Evolutionary conservation across 208 protist species (phyloP).

Genomic region (Acanthamoeba culbertsoni): DNA sequence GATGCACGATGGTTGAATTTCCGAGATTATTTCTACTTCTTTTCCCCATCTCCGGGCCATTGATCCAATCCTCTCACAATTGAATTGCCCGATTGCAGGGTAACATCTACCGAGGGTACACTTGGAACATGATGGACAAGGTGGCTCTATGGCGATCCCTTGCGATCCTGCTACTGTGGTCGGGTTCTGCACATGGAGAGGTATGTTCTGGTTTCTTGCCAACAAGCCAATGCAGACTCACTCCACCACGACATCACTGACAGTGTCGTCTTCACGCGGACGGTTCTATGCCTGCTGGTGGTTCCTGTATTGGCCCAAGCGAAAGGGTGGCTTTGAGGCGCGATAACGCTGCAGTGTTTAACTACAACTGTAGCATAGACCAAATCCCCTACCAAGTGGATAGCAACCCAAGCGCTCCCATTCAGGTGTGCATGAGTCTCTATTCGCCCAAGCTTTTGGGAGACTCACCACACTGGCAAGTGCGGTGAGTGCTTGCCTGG

Average conservation of each 20-base stretch:
- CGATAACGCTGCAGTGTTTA: not conserved
- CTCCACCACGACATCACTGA: not conserved
- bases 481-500: conserved; percentile 5
- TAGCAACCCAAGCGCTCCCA: not conserved
- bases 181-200: no score
- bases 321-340: not conserved
- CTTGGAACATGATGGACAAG: no score
- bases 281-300: not conserved
- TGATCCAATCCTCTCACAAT: no score
- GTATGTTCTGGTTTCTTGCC: not conserved
- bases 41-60: no score
- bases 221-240: not conserved
- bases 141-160: no score
- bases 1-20: no score
- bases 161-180: no score
- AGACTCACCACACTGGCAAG: not conserved
- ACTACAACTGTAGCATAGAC: not conserved
- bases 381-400: not conserved
- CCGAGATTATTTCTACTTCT: no score
- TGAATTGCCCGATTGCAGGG: no score
- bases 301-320: not conserved
- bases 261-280: not conserved
- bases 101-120: no score
- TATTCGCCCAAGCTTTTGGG: not conserved
- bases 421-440: not conserved